phyloP scores from a whole-genome alignment of 306 rosid species.

The Coriaria nepalensis region DNA sequence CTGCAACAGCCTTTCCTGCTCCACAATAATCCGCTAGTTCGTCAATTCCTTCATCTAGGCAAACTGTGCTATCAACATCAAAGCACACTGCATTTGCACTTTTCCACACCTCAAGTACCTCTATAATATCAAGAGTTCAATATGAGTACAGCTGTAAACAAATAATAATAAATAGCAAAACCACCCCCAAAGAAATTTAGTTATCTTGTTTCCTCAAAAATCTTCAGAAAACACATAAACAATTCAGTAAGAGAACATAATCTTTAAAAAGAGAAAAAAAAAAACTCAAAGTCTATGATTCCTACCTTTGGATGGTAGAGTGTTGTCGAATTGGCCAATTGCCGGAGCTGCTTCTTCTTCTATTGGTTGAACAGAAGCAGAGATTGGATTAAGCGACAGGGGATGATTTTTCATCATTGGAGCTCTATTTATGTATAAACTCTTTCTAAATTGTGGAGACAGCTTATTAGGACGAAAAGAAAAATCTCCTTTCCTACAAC shows the following conservation, averaged over 20 bases:
- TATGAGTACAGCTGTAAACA: too few species aligned
- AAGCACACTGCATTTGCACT: conserved; percentile 48
- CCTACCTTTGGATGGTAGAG: conserved; percentile 39
- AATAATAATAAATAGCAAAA: too few species aligned
- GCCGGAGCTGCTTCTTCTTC: conserved; percentile 12
- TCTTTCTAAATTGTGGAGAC: conserved; percentile 16
- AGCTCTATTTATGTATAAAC: conserved; percentile 9
- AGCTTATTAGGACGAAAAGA: conserved; percentile 11
- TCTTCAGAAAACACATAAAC: too few species aligned
- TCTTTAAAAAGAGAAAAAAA: too few species aligned
- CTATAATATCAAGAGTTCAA: conserved; percentile 10
- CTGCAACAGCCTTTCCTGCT: conserved; percentile 93
- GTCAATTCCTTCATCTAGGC: conserved; percentile 86
- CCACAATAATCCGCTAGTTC: conserved; percentile 91
- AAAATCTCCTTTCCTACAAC: conserved; percentile 9
- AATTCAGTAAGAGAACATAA: too few species aligned
- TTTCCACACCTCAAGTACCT: conserved; percentile 45
- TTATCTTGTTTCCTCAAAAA: too few species aligned
- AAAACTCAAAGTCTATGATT: neutral
- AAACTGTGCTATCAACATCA: conserved; percentile 55
- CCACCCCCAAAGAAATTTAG: neutral
- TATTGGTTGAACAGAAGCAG: conserved; percentile 27
- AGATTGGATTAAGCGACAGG: conserved; percentile 15
- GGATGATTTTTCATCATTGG: conserved; percentile 9
- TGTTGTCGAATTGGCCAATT: conserved; percentile 30